Base-by-base conservation (phyloP, 768 basidiomycete species). In the Mycena latifolia region DNA sequence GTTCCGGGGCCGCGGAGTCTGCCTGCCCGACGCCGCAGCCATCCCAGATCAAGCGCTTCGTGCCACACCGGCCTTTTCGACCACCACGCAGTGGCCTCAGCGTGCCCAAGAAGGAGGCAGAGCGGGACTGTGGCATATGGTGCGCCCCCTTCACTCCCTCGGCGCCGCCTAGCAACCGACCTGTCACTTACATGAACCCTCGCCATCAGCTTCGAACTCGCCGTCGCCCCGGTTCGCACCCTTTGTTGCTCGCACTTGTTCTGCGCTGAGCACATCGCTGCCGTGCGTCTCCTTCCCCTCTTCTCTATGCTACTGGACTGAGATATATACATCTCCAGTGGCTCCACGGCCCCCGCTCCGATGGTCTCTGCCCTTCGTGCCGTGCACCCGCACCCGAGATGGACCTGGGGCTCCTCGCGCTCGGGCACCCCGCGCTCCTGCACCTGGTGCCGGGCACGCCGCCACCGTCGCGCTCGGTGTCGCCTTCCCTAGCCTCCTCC, bases 261-360 rank as follows among this genome's bases (percentile, higher is more conserved):
- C 51, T 65, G 63, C 43, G 56, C 55, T 20, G 63, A 65, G 43
- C 63, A 65, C 50, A 59, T 65, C 39, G 37, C 56, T 12, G 37
- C 8, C 8, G 37, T 39, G 37, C 37, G 37, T 39, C 15, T 18
- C 33, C 33, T 35, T 14, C 33, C 8, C 14, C 33, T 14, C 33
- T 35, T 7, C 14, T n/a, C n/a, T n/a, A n/a, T n/a, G n/a, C n/a
- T n/a, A n/a, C n/a, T n/a, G n/a, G n/a, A n/a, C n/a, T n/a, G n/a
- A n/a, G n/a, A n/a, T n/a, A n/a, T n/a, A n/a, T n/a, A n/a, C n/a
- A n/a, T n/a, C n/a, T n/a, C 4, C 52, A 54, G 52, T 54, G 52
- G 52, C 52, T 55, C 17, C 24, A 46, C 55, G 45, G 45, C 11
- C 55, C 55, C 5, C 5, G 9, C 45, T 10, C 55, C 10, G 55